These are phyloP conservation scores for Gossypium longicalyx DNA, from an alignment of 345 rosid species.

Conservation along the genomic window DNA sequence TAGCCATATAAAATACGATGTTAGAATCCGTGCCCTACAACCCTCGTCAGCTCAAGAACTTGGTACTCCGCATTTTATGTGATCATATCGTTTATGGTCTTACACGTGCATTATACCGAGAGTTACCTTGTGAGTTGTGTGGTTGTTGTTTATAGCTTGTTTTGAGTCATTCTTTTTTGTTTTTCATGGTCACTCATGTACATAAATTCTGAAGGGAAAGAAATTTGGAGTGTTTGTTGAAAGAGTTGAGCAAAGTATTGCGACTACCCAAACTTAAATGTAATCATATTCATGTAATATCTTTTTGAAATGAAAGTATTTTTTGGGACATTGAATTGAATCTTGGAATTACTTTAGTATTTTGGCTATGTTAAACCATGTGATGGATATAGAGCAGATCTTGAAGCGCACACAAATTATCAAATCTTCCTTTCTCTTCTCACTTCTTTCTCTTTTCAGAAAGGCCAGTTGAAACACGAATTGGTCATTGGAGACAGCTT, in stretches of 20 bases:
- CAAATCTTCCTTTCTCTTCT: too few relatives aligned
- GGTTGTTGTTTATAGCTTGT: conserved; percentile 15
- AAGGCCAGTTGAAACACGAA: too few relatives aligned
- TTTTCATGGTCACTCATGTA: conserved; percentile 8
- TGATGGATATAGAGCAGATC: too few relatives aligned
- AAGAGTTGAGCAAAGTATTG: conserved; percentile 9
- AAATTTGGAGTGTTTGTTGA: conserved; percentile 12
- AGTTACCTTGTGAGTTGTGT: conserved; percentile 18
- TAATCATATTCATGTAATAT: not conserved
- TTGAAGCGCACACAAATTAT: too few relatives aligned
- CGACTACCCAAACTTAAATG: conserved; percentile 6
- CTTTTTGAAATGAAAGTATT: not conserved
- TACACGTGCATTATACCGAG: conserved; percentile 1
- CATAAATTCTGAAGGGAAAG: conserved; percentile 8
- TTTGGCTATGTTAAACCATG: too few relatives aligned
- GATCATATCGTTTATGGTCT: conserved; percentile 17
- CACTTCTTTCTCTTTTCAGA: too few relatives aligned
- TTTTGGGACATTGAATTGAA: not conserved
- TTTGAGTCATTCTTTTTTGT: conserved; percentile 7
- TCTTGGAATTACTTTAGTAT: not conserved
- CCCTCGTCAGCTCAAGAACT: conserved; percentile 52
- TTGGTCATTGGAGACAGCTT: too few relatives aligned
- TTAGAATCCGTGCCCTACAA: conserved; percentile 82
- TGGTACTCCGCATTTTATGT: conserved; percentile 30
- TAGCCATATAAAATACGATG: conserved; percentile 48